Evolutionary conservation across 345 rosid genomes (phyloP), one percentile per base, ranked within the genome.

Genomic region (Diplotaxis tenuifolia): DNA sequence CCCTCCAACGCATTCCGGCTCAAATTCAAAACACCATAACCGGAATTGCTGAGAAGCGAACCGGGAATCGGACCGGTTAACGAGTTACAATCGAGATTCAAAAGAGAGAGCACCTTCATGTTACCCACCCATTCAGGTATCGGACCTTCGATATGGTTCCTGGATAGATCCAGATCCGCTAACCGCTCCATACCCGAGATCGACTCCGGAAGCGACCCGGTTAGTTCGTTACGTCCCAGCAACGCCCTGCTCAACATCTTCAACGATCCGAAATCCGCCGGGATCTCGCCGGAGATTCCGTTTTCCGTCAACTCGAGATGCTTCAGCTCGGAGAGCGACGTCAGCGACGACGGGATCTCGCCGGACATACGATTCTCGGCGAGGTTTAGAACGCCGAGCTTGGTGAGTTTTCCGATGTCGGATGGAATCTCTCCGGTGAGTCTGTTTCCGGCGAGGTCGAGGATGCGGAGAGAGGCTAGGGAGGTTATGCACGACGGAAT

Each of bases 141-240:
- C 52, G 62, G 58, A 52, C 96, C 96, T 27, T 77, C 83, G 0
- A 94, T 75, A 65, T 64, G 84, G 86, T 94, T 94, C 69, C 62
- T 74, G n/a, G 89, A 82, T 60, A 94, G 77, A 75, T 88, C 98
- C 78, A 94, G 78, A 72, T 94, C 97, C 3, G 96, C 98, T 31
- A 94, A 87, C 71, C 96, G 82, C 42, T 68, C 4, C 81, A 91
- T 77, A 36, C 80, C 81, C 21, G 90, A 70, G 2, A 94, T 77
- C 1, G 98, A 88, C 42, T 14, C 38, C 4, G 97, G 98, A 65
- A 94, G 82, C 2, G 89, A 65, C 14, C 97, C 98, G 32, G 82
- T 82, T 1, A 94, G 82, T 40, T 82, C 87, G 90, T 94, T 94
- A 65, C 91, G 80, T 16, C 79, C 74, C 65, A 94, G 79, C 62